These are phyloP conservation scores for Tylopilus felleus DNA, from an alignment of 768 basidiomycete species.

Conservation along the genomic window DNA sequence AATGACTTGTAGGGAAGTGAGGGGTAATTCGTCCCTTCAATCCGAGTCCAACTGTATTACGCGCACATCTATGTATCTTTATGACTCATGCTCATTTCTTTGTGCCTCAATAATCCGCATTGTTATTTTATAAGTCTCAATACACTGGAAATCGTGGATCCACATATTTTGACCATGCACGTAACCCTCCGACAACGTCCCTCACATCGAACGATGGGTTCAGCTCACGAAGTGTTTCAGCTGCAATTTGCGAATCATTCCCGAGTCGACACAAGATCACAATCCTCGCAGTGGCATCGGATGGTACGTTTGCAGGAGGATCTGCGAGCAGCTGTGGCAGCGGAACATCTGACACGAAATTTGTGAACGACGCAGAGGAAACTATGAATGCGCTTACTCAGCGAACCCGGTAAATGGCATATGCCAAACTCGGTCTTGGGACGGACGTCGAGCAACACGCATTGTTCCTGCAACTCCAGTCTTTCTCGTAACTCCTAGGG, in stretches of 20 bases:
- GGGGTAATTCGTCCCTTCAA: constrained; percentile 36
- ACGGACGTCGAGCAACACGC: constrained; percentile 72
- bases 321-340: constrained; percentile 59
- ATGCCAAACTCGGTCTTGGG: constrained; percentile 80
- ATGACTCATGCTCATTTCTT: constrained; percentile 5
- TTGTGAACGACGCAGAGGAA: neutral
- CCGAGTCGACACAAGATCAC: constrained; percentile 83
- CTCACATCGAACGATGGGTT: constrained; percentile 37
- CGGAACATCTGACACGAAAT: constrained; percentile 63
- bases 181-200: constrained; percentile 80
- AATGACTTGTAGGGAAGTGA: constrained; percentile 21
- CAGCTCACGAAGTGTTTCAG: constrained; percentile 37
- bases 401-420: constrained; percentile 71
- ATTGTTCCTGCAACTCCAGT: constrained; percentile 30
- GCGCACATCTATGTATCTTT: neutral
- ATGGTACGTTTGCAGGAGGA: constrained; percentile 46
- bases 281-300: constrained; percentile 22
- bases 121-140: constrained; percentile 34
- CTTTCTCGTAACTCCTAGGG: constrained; percentile 48
- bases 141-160: constrained; percentile 81
- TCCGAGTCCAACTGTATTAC: constrained; percentile 1
- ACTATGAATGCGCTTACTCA: constrained; percentile 48
- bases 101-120: neutral
- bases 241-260: constrained; percentile 92
- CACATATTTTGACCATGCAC: constrained; percentile 73